Base-by-base conservation (phyloP, 495 filamentous ascomycete species). In the Aspergillus nidulans region DNA sequence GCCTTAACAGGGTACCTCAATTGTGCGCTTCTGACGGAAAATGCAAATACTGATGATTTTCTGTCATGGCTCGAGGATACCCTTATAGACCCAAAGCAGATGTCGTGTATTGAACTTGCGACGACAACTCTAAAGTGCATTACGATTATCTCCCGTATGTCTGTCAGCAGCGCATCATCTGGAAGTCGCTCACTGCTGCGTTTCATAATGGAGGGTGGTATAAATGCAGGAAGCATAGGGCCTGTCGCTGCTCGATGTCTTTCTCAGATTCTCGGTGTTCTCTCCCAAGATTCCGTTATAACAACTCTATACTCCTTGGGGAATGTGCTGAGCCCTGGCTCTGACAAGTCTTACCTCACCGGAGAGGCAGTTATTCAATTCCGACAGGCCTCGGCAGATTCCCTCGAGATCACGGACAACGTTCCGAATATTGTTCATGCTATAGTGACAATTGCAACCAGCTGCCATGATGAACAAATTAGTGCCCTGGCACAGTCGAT, bases 401-500 rank as follows among this genome's bases (percentile, higher is more conserved):
- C n/a, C n/a, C n/a, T n/a, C n/a, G n/a, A n/a, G n/a, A n/a, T n/a
- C n/a, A n/a, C n/a, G 67, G 91, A 92, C 18, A 85, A 79, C 9
- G 66, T 81, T 13, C 83, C 88, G 15, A 94, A 87, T 57, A 84
- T 96, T 25, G 84, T 97, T 28, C 87, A 95, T 63, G 88, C 92
- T 6, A 92, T 97, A 57, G 91, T 92, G 57, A 85, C 83, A 25
- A 88, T 97, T 62, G 90, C 95, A 1, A 85, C 76, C 30, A 82
- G 78, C 51, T 91, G 86, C 66, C 81, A 86, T 41, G 92, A 98
- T 57, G 84, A 90, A 32, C 95, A 96, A 69, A 94, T 97, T 42
- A 92, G 86, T 20, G 95, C 92, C 12, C 77, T 98, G 50, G 91
- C 91, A n/a, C 88, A 95, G 62, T 92, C 91, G 4, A 97, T 97